Evolutionary conservation across 768 basidiomycete species (phyloP).

Genomic region (Mycena crocata): DNA sequence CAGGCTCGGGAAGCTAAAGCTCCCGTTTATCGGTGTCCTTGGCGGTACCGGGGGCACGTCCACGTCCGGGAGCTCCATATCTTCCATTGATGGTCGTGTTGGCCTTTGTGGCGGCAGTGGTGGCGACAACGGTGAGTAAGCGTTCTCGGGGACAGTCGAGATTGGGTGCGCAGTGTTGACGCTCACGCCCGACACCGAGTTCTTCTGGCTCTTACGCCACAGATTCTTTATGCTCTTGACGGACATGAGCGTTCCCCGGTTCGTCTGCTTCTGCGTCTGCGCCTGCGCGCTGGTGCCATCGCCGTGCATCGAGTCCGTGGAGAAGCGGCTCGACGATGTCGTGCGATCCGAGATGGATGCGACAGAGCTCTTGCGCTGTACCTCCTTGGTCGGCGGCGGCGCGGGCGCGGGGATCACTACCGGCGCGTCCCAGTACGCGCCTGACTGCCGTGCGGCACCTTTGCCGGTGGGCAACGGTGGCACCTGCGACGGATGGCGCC

Average conservation of each 20-base stretch:
- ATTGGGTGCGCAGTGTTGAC: conserved; percentile 62
- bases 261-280: conserved; percentile 48
- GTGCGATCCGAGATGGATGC: conserved; percentile 27
- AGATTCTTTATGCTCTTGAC: conserved; percentile 80
- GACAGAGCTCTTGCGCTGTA: conserved; percentile 30
- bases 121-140: conserved; percentile 32
- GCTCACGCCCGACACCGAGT: conserved; percentile 59
- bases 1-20: background rate
- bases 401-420: conserved; percentile 33
- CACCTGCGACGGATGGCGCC: conserved; percentile 68
- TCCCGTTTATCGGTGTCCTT: conserved; percentile 21
- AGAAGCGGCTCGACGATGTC: conserved; percentile 74
- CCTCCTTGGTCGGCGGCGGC: conserved; percentile 35
- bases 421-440: conserved; percentile 57
- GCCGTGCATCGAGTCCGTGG: conserved; percentile 73
- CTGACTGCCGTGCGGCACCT: conserved; percentile 42
- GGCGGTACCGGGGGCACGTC: conserved; percentile 22
- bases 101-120: conserved; percentile 30
- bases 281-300: conserved; percentile 42
- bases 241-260: conserved; percentile 70
- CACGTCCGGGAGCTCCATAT: conserved; percentile 37
- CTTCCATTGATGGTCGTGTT: conserved; percentile 37
- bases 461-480: conserved; percentile 29
- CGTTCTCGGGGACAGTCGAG: conserved; percentile 51
- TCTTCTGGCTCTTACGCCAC: conserved; percentile 81